Conservation (phyloP, 345 rosid species). For the Luvunga scandens region DNA sequence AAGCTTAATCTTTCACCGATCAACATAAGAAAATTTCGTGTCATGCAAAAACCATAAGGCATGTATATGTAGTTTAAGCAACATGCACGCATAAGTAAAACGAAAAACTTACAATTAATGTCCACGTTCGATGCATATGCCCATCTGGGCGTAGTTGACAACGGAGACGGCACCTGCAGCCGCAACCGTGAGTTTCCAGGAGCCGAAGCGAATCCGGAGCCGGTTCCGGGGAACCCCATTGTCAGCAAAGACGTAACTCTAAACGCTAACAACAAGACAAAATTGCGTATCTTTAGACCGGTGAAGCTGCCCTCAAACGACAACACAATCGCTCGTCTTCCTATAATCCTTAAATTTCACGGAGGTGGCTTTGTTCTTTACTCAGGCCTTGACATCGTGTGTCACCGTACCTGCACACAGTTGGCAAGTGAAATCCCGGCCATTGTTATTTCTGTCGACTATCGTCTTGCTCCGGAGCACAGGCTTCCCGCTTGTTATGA, state of each 20-base stretch:
- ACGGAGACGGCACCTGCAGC: conserved; percentile 21
- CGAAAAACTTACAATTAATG: background rate
- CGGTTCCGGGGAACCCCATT: conserved; percentile 3
- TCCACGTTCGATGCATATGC: conserved; percentile 20
- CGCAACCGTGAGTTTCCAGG: conserved; percentile 8
- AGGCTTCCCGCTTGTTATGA: conserved; percentile 37
- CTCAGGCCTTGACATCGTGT: background rate
- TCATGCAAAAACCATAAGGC: too few species aligned
- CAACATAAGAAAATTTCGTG: too few species aligned
- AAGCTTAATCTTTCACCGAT: too few species aligned
- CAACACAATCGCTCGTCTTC: conserved; percentile 26
- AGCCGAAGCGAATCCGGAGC: conserved; percentile 9
- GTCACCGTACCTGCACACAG: conserved; percentile 17
- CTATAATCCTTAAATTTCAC: conserved; percentile 36
- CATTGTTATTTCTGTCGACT: conserved; percentile 30
- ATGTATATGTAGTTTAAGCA: too few species aligned
- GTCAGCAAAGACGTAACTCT: conserved; percentile 26
- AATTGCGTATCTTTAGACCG: conserved; percentile 20
- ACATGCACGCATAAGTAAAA: too few species aligned
- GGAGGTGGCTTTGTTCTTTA: conserved; percentile 29
- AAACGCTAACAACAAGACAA: conserved; percentile 1
- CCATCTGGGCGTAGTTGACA: conserved; percentile 9
- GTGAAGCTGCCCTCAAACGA: conserved; percentile 26
- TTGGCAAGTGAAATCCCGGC: conserved; percentile 26
- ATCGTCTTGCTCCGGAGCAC: conserved; percentile 41